Evolutionary conservation across 2,329 filamentous ascomycete genomes (phyloP), one percentile per base, ranked within the genome.

Genomic region (Monilinia fructicola): DNA sequence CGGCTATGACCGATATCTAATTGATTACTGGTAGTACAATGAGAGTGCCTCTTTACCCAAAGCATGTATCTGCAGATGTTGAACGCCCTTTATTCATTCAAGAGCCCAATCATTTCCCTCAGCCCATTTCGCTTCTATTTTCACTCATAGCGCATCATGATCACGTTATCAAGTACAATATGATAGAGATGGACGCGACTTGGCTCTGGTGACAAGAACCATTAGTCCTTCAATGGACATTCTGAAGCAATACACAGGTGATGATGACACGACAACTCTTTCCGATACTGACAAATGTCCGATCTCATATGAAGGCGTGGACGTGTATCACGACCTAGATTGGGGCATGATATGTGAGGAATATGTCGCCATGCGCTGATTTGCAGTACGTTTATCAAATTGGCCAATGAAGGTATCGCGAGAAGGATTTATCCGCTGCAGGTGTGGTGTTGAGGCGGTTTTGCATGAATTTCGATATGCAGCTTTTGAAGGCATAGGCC

Each of bases 391-490:
- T 67, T 65, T 53, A 26, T 35, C 64, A 42, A 35, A 64, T 59
- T 60, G 58, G 56, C 69, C 71, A 71, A 71, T 73, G 48, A 67
- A 59, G 59, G n/a, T n/a, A 54, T 54, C 61, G 28, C 23, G 23
- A 28, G 44, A 23, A 60, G n/a, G 50, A 50, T 66, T 63, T 28
- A 64, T 44, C 40, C 55, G 55, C 61, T 65, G 70, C 67, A 66
- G 69, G 67, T 54, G 65, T 62, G 67, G 59, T 64, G 40, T 50
- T 53, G 62, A 64, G 40, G 53, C 53, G 38, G 50, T 58, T 46
- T 58, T 69, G 72, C 72, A 74, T 74, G 69, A 72, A 72, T 73
- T 64, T 71, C 67, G 58, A 66, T 56, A 50, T 59, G 63, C 63
- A 52, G 63, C 40, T 59, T 9, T 28, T n/a, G 28, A n/a, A 50